These are phyloP conservation scores for Hypoxylon sp. DNA, from an alignment of 2,329 filamentous ascomycete species.

Conservation along the genomic window DNA sequence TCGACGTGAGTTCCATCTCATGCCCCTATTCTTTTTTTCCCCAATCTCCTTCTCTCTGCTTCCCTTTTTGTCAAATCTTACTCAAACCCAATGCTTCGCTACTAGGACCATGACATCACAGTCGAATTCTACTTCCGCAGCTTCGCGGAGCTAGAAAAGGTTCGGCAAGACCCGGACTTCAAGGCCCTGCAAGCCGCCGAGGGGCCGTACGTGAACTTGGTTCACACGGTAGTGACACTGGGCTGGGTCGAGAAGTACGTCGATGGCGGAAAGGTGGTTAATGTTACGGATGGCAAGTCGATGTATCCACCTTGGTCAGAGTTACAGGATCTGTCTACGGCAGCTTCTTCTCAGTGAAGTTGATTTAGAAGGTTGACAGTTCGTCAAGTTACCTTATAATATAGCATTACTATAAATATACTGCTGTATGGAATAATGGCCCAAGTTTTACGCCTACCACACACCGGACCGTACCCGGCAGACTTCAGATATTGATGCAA, in stretches of 20 bases:
- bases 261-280: conserved; percentile 26
- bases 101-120: conserved; percentile 25
- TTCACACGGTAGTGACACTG: conserved; percentile 25
- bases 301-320: conserved; percentile 21
- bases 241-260: conserved; percentile 32
- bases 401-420: no score
- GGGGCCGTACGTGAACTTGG: conserved; percentile 19
- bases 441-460: no score
- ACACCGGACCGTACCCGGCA: no score
- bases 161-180: conserved; percentile 15
- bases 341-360: conserved; percentile 3
- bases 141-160: conserved; percentile 19
- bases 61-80: neutral
- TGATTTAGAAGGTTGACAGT: neutral
- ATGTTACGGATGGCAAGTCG: conserved; percentile 20
- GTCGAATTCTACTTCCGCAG: conserved; percentile 32
- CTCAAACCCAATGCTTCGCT: neutral
- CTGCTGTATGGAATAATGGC: no score
- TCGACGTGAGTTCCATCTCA: conserved; percentile 19
- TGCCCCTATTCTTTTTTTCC: neutral
- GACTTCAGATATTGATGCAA: no score
- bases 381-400: no score
- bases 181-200: conserved; percentile 11
- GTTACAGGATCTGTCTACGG: conserved; percentile 21
- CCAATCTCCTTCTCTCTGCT: neutral